A percentile compares a stretch with the other conserved stretches of the same genome.
phyloP scores from a whole-genome alignment of 2,329 filamentous ascomycete genomes.

The Pseudocercospora eumusae region DNA sequence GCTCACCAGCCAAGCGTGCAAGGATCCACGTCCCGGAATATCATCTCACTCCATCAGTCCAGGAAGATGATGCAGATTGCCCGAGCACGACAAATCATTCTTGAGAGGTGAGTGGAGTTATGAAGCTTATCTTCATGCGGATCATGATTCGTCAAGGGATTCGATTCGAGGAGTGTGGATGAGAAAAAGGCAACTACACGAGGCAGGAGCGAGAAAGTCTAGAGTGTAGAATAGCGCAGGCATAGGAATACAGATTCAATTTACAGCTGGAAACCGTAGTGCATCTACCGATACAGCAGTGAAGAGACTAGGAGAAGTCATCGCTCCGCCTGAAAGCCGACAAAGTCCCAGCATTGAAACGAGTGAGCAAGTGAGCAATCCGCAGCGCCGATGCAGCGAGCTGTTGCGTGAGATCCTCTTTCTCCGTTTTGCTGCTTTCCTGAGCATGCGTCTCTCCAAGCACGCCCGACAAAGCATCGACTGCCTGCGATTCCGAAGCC shows the following conservation, averaged over 20 bases:
- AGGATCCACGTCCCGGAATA: slow-evolving; percentile 47
- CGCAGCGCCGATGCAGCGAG: slow-evolving; percentile 19
- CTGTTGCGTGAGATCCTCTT: neutral
- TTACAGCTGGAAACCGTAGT: neutral
- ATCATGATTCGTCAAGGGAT: slow-evolving; percentile 31
- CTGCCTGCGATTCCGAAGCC: neutral
- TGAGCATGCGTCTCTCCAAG: neutral
- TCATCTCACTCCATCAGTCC: slow-evolving; percentile 46
- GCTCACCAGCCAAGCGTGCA: slow-evolving; percentile 35
- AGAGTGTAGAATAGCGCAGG: neutral
- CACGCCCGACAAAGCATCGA: neutral
- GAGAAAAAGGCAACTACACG: slow-evolving; percentile 49
- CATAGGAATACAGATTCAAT: neutral
- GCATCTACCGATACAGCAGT: neutral
- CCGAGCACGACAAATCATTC: slow-evolving; percentile 58
- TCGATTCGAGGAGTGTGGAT: slow-evolving; percentile 42
- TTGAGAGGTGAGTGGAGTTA: slow-evolving; percentile 44
- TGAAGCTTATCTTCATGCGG: slow-evolving; percentile 46
- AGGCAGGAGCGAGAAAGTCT: neutral
- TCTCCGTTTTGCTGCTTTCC: neutral
- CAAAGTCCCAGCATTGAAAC: slow-evolving; percentile 14
- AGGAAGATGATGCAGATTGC: slow-evolving; percentile 54
- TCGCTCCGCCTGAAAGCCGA: neutral
- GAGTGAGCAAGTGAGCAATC: slow-evolving; percentile 19
- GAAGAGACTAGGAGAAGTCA: neutral